A percentile compares a stretch with the other conserved stretches of the same genome.
phyloP scores from a whole-genome alignment of 805 yeast species.

The Yarrowia porcina region DNA sequence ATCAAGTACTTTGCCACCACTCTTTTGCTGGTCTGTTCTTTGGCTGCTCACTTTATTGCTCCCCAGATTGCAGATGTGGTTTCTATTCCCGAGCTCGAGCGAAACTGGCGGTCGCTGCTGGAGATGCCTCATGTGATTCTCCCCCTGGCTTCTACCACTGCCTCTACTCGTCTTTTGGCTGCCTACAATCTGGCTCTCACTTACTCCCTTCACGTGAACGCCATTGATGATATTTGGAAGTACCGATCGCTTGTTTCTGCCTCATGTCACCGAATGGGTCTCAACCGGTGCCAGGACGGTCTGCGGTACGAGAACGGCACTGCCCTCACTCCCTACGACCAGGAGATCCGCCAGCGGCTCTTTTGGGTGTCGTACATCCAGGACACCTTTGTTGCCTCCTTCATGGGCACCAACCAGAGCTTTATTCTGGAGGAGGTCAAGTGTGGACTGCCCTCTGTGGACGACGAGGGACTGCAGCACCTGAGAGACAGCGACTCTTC shows the following conservation, averaged over 20 bases:
- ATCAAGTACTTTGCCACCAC: slow-evolving; percentile 32
- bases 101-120: slow-evolving; percentile 21
- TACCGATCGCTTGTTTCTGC: slow-evolving; percentile 71
- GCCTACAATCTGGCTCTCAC: slow-evolving; percentile 51
- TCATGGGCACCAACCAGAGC: slow-evolving; percentile 78
- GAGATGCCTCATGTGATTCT: slow-evolving; percentile 16
- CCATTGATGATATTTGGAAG: slow-evolving; percentile 68
- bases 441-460: slow-evolving; percentile 65
- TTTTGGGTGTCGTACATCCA: slow-evolving; percentile 82
- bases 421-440: slow-evolving; percentile 79
- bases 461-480: slow-evolving; percentile 34
- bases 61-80: slow-evolving; percentile 9
- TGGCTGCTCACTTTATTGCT: slow-evolving; percentile 31
- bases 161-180: slow-evolving; percentile 10
- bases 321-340: slow-evolving; percentile 63
- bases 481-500: background rate
- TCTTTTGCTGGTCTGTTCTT: slow-evolving; percentile 34
- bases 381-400: slow-evolving; percentile 71
- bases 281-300: slow-evolving; percentile 76
- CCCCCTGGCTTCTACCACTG: slow-evolving; percentile 5
- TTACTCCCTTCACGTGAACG: slow-evolving; percentile 71
- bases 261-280: slow-evolving; percentile 80
- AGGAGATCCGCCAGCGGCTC: slow-evolving; percentile 74
- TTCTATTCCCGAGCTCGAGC: slow-evolving; percentile 4
- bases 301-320: slow-evolving; percentile 66